Base-by-base conservation (phyloP, 495 filamentous ascomycete genomes). In the Aspergillus avenaceus region DNA sequence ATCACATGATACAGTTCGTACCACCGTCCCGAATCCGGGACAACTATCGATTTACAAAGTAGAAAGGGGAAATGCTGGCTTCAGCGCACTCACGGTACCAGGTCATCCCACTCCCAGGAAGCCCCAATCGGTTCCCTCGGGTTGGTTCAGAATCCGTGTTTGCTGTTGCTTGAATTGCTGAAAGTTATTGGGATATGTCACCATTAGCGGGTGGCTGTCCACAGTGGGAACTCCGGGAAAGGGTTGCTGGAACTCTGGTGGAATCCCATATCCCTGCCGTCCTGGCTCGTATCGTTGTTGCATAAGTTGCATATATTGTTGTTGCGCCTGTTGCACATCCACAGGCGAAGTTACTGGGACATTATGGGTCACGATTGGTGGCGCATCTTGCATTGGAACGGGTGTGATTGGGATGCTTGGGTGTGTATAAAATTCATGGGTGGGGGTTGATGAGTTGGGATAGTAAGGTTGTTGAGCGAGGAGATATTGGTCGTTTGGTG, bases 21-120 rank as follows among this genome's bases (percentile, higher is more conserved):
- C 13, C 14, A 41, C 8, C 24, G 14, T 31, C 41, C n/a, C 24
- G n/a, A 16, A 11, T 19, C 31, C 8, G 29, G 31, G 14, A 31
- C 16, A 18, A n/a, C 21, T 45, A 26, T n/a, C 23, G 21, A 45
- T 36, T 19, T 38, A 21, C 34, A 38, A 3, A 6, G 16, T 6
- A 38, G 16, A 21, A 4, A n/a, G n/a, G n/a, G n/a, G n/a, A n/a
- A n/a, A n/a, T 36, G 13, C n/a, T 36, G 32, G 32, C n/a, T 13
- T 16, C 13, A 16, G 34, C 16, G 34, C 4, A 8, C 34, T 16
- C 11, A 5, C 9, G 12, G 34, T 49, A 26, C n/a, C 41, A 26
- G 54, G 45, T 71, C 60, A 75, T n/a, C 72, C 70, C 56, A 74
- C 66, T 31, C 72, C 71, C 53, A 76, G 55, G 57, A 73, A 76